Conservation (phyloP, 192 early-diverging fungal species). For the Allomyces javanicus region DNA sequence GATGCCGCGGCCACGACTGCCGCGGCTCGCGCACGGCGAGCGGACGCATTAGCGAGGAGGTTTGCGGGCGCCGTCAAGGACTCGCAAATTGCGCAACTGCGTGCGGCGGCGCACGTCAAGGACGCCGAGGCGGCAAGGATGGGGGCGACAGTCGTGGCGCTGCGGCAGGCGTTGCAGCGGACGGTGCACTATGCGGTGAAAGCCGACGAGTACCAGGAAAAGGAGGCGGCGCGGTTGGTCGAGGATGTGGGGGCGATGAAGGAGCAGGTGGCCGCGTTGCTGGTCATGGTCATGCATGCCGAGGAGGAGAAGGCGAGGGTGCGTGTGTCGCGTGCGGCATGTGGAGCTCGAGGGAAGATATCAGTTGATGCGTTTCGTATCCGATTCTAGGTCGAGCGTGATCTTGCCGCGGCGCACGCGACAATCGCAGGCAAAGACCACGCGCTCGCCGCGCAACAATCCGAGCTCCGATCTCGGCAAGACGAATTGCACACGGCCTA, state of each 20-base stretch:
- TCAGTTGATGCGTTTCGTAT: too few relatives aligned
- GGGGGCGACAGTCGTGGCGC: neutral
- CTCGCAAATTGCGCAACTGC: neutral
- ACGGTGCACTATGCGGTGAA: neutral
- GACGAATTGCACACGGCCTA: conserved; percentile 24
- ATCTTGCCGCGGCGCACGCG: too few relatives aligned
- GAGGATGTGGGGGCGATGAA: neutral
- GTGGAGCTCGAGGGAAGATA: too few relatives aligned
- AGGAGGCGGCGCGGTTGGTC: neutral
- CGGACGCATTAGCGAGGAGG: neutral
- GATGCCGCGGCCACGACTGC: neutral
- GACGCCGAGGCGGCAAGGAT: neutral
- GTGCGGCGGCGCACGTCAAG: neutral
- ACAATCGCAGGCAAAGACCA: too few relatives aligned
- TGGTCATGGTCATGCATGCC: neutral
- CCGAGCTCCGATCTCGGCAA: conserved; percentile 9
- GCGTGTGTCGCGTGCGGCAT: too few relatives aligned
- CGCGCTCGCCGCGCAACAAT: too few relatives aligned
- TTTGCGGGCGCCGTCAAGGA: neutral
- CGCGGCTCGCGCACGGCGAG: neutral
- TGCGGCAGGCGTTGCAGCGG: neutral
- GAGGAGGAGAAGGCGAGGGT: neutral
- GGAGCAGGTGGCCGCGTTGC: neutral
- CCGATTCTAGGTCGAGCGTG: too few relatives aligned
- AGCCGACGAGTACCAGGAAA: neutral